Evolutionary conservation across 768 basidiomycete genomes (phyloP).

Genomic region (Lactifluus rugatus): DNA sequence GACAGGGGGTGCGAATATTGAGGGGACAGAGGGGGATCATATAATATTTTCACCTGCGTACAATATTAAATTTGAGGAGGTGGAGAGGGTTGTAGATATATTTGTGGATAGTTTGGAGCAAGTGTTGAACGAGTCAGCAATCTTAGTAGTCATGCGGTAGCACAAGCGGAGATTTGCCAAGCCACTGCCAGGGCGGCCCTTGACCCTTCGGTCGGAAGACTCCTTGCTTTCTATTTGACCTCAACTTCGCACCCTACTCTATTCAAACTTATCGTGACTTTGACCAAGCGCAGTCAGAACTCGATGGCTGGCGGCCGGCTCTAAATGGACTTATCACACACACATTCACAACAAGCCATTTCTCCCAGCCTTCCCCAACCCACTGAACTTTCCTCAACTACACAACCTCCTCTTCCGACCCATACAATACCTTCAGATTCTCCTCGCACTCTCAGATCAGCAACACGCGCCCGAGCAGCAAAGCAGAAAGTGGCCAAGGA

Average conservation of each 20-base stretch:
- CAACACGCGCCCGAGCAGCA: constrained; percentile 33
- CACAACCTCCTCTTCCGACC: constrained; percentile 26
- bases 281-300: neutral
- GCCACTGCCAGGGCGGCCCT: constrained; percentile 3
- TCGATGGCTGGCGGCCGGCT: constrained; percentile 83
- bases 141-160: neutral
- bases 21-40: constrained; percentile 67
- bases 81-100: constrained; percentile 55
- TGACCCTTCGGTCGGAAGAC: constrained; percentile 1
- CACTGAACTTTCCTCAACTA: constrained; percentile 37
- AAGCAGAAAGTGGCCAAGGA: constrained; percentile 23
- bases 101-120: constrained; percentile 63
- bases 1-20: constrained; percentile 54
- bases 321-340: constrained; percentile 88
- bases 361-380: constrained; percentile 26
- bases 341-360: constrained; percentile 61
- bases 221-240: neutral
- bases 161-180: constrained; percentile 13
- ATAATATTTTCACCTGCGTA: constrained; percentile 73
- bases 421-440: constrained; percentile 37
- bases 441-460: constrained; percentile 53
- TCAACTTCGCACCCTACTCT: neutral
- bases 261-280: neutral
- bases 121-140: constrained; percentile 30
- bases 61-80: constrained; percentile 60